Evolutionary conservation across 1,139 yeast genomes (phyloP), one percentile per base, ranked within the genome.

Genomic region (Saccharomyces hybrid): DNA sequence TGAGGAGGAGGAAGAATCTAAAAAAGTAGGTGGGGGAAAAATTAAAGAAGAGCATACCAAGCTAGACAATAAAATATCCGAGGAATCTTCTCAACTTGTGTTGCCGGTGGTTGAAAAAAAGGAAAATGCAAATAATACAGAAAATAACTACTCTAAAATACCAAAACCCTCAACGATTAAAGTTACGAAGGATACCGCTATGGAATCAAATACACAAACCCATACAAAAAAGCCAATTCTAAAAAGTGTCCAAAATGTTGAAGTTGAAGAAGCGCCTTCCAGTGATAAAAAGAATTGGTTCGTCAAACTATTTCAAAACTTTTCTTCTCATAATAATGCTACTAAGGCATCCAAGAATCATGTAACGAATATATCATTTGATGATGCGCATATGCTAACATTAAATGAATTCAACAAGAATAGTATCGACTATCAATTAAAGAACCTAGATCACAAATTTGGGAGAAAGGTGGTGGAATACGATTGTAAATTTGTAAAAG

Each of bases 341-440:
- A 26, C 55, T 5, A 56, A 53, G 26, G 48, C 61, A 8, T 48
- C 56, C 2, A 54, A 53, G 29, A 60, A 60, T 34, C 68, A 67
- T 52, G 46, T 47, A 11, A 61, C 67, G 3, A 52, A 26, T 8
- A 55, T 66, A 4, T 53, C 67, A 2, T 67, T 66, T 53, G 71
- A 68, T 51, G 64, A 64, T 32, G 61, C 62, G 13, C 67, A 67
- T 53, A 54, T 60, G 49, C 34, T 66, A 14, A 58, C 66, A n/a
- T 47, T 67, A 23, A 57, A 59, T 44, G 64, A 64, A 47, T 63
- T 68, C 53, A 61, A 61, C 13, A 60, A 60, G 38, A 57, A 61
- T 44, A 63, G 61, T n/a, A 59, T 68, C 34, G 66, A 61, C 34
- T 66, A 64, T 52, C 59, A 60, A 26, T 49, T 66, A 14, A 62